A percentile compares a stretch with the other conserved stretches of the same genome.
Conservation (phyloP, 2,329 filamentous ascomycete species). For the Aspergillus spinulosporus region DNA sequence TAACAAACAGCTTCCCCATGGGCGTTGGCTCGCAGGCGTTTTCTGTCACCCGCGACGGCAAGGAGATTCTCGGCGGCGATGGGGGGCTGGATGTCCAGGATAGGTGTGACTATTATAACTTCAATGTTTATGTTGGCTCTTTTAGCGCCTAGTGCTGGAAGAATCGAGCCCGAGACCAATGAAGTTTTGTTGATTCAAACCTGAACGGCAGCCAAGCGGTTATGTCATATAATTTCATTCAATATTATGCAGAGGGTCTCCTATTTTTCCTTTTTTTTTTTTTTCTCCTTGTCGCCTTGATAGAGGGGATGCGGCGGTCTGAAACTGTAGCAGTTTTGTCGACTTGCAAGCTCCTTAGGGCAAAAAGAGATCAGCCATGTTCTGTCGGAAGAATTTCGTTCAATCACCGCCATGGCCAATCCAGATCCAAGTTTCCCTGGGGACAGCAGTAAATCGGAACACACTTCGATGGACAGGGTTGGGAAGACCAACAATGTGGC, state of each 20-base stretch:
- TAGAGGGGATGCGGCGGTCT: too few relatives aligned
- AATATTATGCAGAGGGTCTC: neutral
- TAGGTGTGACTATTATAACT: slow-evolving; percentile 34
- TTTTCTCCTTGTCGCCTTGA: too few relatives aligned
- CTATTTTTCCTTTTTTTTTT: too few relatives aligned
- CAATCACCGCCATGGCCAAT: too few relatives aligned
- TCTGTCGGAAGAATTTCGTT: too few relatives aligned
- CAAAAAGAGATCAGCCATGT: too few relatives aligned
- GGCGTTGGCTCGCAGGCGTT: slow-evolving; percentile 34
- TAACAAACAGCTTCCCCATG: slow-evolving; percentile 34
- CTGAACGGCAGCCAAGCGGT: neutral
- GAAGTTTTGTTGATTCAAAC: neutral
- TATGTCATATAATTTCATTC: neutral
- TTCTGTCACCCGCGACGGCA: slow-evolving; percentile 26
- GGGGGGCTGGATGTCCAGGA: slow-evolving; percentile 28
- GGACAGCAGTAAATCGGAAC: too few relatives aligned
- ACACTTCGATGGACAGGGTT: too few relatives aligned
- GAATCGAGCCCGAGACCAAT: neutral
- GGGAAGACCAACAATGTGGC: too few relatives aligned
- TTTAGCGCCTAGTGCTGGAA: neutral
- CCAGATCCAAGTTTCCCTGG: too few relatives aligned
- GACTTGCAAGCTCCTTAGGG: too few relatives aligned
- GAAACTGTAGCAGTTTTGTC: too few relatives aligned
- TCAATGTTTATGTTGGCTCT: slow-evolving; percentile 36
- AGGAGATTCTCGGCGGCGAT: slow-evolving; percentile 14